Evolutionary conservation across 1,139 yeast species (phyloP).

Genomic region (Sugiyamaella neomexicana): DNA sequence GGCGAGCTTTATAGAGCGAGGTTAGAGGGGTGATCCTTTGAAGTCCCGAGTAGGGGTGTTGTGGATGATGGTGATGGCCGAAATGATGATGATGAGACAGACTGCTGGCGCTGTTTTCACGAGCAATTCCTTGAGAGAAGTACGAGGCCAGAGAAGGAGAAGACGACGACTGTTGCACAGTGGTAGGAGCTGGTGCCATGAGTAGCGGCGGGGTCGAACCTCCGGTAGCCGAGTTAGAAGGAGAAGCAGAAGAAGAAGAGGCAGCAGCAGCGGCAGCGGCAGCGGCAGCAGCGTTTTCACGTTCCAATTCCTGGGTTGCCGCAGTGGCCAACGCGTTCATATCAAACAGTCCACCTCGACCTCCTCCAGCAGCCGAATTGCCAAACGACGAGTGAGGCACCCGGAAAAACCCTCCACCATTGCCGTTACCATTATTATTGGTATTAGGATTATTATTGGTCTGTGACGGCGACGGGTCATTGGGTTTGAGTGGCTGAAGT

Average conservation of each 20-base stretch:
- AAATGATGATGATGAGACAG: constrained; percentile 31
- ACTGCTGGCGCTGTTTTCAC: constrained; percentile 16
- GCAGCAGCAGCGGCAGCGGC: constrained; percentile 18
- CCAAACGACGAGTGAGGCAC: constrained; percentile 29
- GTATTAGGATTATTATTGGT: constrained; percentile 4
- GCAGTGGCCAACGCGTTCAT: constrained; percentile 79
- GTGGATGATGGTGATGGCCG: constrained; percentile 32
- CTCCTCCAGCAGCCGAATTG: constrained; percentile 21
- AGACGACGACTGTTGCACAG: constrained; percentile 52
- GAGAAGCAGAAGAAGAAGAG: too few relatives aligned
- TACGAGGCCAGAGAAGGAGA: constrained; percentile 66
- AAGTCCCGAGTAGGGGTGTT: constrained; percentile 6
- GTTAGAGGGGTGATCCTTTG: constrained; percentile 12
- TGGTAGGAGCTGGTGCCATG: constrained; percentile 10
- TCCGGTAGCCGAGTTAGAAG: too few relatives aligned
- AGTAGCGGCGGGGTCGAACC: constrained; percentile 13
- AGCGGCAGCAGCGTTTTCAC: constrained; percentile 37
- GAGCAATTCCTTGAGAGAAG: constrained; percentile 38
- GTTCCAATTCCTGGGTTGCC: constrained; percentile 73
- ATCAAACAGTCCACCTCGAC: constrained; percentile 46
- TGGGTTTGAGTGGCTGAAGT: constrained; percentile 17
- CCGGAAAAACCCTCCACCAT: constrained; percentile 25
- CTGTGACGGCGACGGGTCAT: constrained; percentile 5
- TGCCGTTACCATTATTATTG: not conserved
- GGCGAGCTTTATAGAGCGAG: constrained; percentile 26